Conservation (phyloP, 768 basidiomycete genomes). For the Sporobolomyces phaffii region DNA sequence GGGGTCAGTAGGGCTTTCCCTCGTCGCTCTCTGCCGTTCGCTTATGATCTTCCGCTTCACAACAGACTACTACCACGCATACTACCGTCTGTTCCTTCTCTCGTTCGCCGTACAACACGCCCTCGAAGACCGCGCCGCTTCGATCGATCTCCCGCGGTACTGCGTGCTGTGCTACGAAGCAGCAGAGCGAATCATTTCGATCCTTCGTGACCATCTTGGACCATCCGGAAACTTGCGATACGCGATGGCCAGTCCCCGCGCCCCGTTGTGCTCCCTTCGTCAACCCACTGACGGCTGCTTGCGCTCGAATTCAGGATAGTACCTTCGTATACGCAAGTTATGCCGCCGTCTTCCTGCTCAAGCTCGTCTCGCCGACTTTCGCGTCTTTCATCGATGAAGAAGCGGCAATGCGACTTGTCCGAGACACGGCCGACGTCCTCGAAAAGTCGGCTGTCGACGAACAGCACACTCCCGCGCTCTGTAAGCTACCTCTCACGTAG, state of each 20-base stretch:
- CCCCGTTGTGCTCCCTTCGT: no score
- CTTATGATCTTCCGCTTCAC: not conserved
- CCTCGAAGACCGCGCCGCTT: slow-evolving; percentile 56
- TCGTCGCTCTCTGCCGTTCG: no score
- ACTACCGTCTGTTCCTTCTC: slow-evolving; percentile 65
- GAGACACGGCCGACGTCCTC: slow-evolving; percentile 73
- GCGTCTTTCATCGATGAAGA: slow-evolving; percentile 68
- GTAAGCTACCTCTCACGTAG: slow-evolving; percentile 72
- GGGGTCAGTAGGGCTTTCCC: slow-evolving; percentile 3
- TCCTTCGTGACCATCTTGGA: slow-evolving; percentile 72
- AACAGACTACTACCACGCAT: slow-evolving; percentile 29
- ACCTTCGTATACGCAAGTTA: slow-evolving; percentile 89
- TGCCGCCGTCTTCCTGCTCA: slow-evolving; percentile 82
- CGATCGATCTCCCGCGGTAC: slow-evolving; percentile 34
- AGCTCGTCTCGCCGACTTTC: slow-evolving; percentile 82
- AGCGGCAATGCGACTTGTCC: slow-evolving; percentile 62
- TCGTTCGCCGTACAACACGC: slow-evolving; percentile 96
- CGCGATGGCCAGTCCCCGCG: slow-evolving; percentile 53
- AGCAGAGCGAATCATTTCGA: slow-evolving; percentile 42
- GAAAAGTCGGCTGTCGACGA: slow-evolving; percentile 70
- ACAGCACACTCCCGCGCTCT: slow-evolving; percentile 82
- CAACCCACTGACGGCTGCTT: not conserved
- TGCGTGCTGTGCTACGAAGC: slow-evolving; percentile 36
- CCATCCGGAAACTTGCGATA: slow-evolving; percentile 72
- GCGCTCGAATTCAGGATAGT: slow-evolving; percentile 56